Base-by-base conservation (phyloP, 2,329 filamentous ascomycete genomes). In the Cytospora paraplurivora region DNA sequence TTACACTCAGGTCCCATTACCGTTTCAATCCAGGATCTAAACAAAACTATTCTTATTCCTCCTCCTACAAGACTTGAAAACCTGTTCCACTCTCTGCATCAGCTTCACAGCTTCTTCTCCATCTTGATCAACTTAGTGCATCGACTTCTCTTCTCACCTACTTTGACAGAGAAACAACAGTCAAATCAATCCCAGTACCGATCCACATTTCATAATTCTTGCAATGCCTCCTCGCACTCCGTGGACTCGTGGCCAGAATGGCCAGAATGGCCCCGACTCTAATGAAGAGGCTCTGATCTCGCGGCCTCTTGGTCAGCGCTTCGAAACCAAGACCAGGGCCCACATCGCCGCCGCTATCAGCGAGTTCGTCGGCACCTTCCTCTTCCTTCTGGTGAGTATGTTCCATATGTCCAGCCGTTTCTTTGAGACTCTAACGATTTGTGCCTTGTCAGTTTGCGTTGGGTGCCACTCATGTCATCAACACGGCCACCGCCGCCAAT, bases 331-430 rank as follows among this genome's bases (percentile, higher is more conserved):
- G 11, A 27, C 59, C 59, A 67, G 69, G 62, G 78, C 79, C 59
- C 71, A 76, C 32, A 61, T 77, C 13, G 73, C 80, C 51, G 76
- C 80, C n/a, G 71, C 78, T 38, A 66, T 81, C 27, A 80, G 78
- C 62, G 82, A 84, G 72, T 82, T 84, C 55, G 77, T 79, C 67
- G 82, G 82, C 61, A 84, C 82, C 1, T 83, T 84, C 66, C 76
- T 83, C 71, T 84, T 84, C 70, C 75, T 84, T 0, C 77, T 83
- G 44, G 64, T 66, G 35, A 38, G 64, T 55, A 73, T 79, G 60
- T 68, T 15, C 19, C 7, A 10, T 3, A 5, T 38, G 10, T 1
- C 21, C 5, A 12, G 17, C 27, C 12, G 35, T 47, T 4, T n/a
- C 12, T 4, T 34, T 11, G 8, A 15, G 7, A 12, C 27, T 1